Conservation (phyloP, 2,329 filamentous ascomycete species). For the Arthroderma sp. region DNA sequence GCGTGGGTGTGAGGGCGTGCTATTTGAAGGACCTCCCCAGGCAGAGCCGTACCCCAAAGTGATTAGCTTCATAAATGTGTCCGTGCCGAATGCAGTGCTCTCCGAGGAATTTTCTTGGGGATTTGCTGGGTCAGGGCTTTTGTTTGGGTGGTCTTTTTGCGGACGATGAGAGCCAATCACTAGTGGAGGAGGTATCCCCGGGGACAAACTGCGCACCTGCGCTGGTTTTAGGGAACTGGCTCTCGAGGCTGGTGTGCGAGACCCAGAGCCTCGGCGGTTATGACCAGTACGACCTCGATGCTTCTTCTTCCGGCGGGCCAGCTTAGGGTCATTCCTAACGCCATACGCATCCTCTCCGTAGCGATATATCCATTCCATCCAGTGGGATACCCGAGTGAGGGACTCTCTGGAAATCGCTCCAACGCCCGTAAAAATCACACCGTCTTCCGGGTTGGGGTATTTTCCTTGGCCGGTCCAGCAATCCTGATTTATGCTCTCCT, state of each 20-base stretch:
- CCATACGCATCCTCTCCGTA: slow-evolving; percentile 80
- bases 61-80: slow-evolving; percentile 36
- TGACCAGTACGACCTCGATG: slow-evolving; percentile 7
- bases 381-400: slow-evolving; percentile 59
- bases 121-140: slow-evolving; percentile 8
- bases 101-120: slow-evolving; percentile 11
- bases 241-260: neutral
- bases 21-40: slow-evolving; percentile 30
- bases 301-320: slow-evolving; percentile 40
- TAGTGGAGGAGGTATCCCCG: slow-evolving; percentile 33
- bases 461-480: slow-evolving; percentile 63
- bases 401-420: slow-evolving; percentile 60
- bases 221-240: neutral
- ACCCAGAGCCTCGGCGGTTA: neutral
- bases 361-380: slow-evolving; percentile 78
- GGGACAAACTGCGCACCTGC: slow-evolving; percentile 14
- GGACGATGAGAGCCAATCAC: slow-evolving; percentile 15
- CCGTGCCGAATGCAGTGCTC: slow-evolving; percentile 24
- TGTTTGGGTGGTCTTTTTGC: slow-evolving; percentile 9
- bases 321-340: slow-evolving; percentile 62
- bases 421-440: slow-evolving; percentile 71
- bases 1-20: slow-evolving; percentile 15
- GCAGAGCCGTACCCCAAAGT: slow-evolving; percentile 37
- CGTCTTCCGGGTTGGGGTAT: slow-evolving; percentile 59
- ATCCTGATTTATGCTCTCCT: slow-evolving; percentile 13